Evolutionary conservation across 257 asterid species (phyloP).

Genomic region (Cruciata laevipes): DNA sequence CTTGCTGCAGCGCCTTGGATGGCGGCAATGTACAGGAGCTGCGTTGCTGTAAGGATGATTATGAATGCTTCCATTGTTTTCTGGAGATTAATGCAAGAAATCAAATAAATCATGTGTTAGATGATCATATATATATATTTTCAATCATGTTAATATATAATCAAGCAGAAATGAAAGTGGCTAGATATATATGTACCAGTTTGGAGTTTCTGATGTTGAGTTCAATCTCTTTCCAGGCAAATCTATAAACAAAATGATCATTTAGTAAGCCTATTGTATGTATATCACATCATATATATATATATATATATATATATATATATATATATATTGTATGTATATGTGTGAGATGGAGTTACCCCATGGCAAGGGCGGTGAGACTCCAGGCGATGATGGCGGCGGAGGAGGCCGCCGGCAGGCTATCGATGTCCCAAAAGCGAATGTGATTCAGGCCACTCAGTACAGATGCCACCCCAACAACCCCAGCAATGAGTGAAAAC

Average conservation of each 20-base stretch:
- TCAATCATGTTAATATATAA: no score
- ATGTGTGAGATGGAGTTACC: constrained; percentile 32
- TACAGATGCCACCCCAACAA: constrained; percentile 64
- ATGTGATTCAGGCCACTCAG: constrained; percentile 59
- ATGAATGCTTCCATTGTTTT: constrained; percentile 92
- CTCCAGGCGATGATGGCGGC: constrained; percentile 75
- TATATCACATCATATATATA: not conserved
- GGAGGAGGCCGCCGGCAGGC: constrained; percentile 58
- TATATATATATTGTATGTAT: no score
- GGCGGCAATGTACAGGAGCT: constrained; percentile 59
- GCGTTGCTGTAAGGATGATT: constrained; percentile 71
- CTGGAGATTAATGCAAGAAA: constrained; percentile 27
- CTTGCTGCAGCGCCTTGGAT: constrained; percentile 56
- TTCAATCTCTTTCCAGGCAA: constrained; percentile 76
- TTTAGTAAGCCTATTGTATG: not conserved
- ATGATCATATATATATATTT: not conserved
- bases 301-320: no score
- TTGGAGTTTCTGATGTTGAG: constrained; percentile 48
- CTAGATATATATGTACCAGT: constrained; percentile 60
- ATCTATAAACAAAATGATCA: constrained; percentile 33
- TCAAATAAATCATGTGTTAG: not conserved
- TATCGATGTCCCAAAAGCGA: constrained; percentile 49
- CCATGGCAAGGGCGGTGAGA: constrained; percentile 87
- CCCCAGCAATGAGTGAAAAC: constrained; percentile 71
- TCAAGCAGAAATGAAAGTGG: constrained; percentile 7